Base-by-base conservation (phyloP, 2,329 filamentous ascomycete species). In the Phialophora expanda region DNA sequence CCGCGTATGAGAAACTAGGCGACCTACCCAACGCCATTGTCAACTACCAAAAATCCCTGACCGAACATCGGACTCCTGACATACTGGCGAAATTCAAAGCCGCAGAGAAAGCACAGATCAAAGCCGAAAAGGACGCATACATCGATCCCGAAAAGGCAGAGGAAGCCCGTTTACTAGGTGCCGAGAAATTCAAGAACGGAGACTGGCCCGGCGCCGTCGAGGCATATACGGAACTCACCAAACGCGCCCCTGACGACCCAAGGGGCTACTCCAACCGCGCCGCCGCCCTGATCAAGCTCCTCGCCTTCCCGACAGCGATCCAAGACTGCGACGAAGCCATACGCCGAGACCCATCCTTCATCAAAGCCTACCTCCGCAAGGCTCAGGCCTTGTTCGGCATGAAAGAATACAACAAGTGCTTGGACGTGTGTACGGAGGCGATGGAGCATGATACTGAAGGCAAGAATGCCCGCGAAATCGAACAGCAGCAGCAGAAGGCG, bases 201-300 rank as follows among this genome's bases (percentile, higher is more conserved):
- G 93, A 99, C 80, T 98, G 93, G 91, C 94, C 95, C 11, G 95
- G 87, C 61, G 95, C 95, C 9, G 93, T 99, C 30, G 93, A 92
- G 53, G 92, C 94, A 0, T 99, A 99, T 83, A 87, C 85, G 0
- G 95, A 99, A 83, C 97, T 98, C 93, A 90, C 90, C 79, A 97
- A 97, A 86, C 93, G 95, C 65, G 90, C 92, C 0, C 95, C 96
- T 5, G 86, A 96, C 0, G 95, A 99, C 76, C 90, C 95, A 48
- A 89, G 96, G 73, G 94, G 95, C 51, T 99, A 95, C 85, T 96
- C 91, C 77, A 99, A 99, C 86, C 93, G 95, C 73, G 95, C 95
- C 6, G 95, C 95, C 4, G 96, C 95, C 54, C 92, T 98, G 75
- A 91, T 97, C 81, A 99, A 99, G 84, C 86, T 99, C 51, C 91